Percentiles rank a stretch among this genome's conserved stretches.
Evolutionary conservation across 2,329 filamentous ascomycete genomes (phyloP).

Genomic region (Colletotrichum viniferum): DNA sequence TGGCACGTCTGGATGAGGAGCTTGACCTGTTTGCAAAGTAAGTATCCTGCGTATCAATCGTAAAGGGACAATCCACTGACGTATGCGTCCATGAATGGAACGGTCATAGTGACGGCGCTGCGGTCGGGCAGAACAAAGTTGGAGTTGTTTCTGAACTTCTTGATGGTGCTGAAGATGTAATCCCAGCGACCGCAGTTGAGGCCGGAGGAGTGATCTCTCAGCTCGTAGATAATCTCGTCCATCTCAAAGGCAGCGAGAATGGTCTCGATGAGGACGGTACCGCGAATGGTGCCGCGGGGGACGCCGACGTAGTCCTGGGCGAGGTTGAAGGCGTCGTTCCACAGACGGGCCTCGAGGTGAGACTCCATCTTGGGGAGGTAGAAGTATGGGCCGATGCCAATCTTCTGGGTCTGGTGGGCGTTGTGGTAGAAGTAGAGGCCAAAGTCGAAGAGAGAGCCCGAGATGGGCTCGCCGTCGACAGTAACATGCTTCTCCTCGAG

Average conservation of each 20-base stretch:
- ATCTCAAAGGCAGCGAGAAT: slow-evolving; percentile 98
- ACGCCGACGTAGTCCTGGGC: slow-evolving; percentile 93
- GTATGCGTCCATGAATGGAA: slow-evolving; percentile 97
- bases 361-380: slow-evolving; percentile 99
- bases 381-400: slow-evolving; percentile 92
- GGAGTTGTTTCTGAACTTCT: slow-evolving; percentile 96
- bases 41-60: not conserved
- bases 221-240: slow-evolving; percentile 99
- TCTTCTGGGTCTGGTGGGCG: slow-evolving; percentile 82
- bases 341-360: slow-evolving; percentile 93
- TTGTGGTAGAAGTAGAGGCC: slow-evolving; percentile 99
- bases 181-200: slow-evolving; percentile 99
- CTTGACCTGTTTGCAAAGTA: slow-evolving; percentile 59
- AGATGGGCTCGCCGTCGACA: slow-evolving; percentile 93
- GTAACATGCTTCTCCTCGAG: slow-evolving; percentile 98
- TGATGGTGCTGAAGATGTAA: slow-evolving; percentile 99
- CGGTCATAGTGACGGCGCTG: slow-evolving; percentile 92
- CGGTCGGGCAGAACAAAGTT: slow-evolving; percentile 94
- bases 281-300: slow-evolving; percentile 88
- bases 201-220: slow-evolving; percentile 93
- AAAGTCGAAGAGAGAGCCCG: slow-evolving; percentile 92
- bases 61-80: slow-evolving; percentile 35
- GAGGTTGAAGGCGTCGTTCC: slow-evolving; percentile 98
- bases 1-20: slow-evolving; percentile 99
- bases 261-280: slow-evolving; percentile 95